A percentile compares a stretch with the other conserved stretches of the same genome.
These are phyloP conservation scores for Heliamphora exappendiculata DNA, from an alignment of 148 eudicot genomes.

Conservation along the genomic window DNA sequence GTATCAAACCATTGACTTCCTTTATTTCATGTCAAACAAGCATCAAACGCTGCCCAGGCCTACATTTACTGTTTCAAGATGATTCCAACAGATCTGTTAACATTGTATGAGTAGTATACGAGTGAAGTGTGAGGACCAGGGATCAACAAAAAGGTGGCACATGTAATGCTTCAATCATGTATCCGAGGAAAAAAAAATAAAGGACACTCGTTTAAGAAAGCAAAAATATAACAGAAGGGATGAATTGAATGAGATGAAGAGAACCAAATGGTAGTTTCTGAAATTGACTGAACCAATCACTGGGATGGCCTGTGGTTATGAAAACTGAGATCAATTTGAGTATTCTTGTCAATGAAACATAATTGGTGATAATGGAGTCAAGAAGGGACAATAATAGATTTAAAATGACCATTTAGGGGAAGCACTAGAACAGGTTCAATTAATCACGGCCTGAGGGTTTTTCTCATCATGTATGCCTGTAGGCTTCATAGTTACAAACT, in stretches of 20 bases:
- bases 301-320: neutral
- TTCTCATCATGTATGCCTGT: neutral
- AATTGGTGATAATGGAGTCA: neutral
- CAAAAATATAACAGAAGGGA: neutral
- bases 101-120: neutral
- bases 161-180: slow-evolving; percentile 2
- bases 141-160: neutral
- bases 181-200: neutral
- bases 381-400: neutral
- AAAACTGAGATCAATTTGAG: neutral
- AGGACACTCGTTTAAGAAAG: neutral
- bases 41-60: neutral
- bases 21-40: neutral
- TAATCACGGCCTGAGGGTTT: neutral
- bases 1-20: neutral
- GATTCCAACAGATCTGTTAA: neutral
- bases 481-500: neutral
- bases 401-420: neutral
- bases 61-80: slow-evolving; percentile 1
- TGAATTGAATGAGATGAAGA: neutral
- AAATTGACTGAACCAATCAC: neutral
- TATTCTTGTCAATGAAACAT: neutral
- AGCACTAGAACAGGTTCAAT: neutral
- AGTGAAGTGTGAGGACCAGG: neutral
- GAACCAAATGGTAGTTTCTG: neutral